Evolutionary conservation across 257 asterid species (phyloP).

Genomic region (Solanum neorickii): DNA sequence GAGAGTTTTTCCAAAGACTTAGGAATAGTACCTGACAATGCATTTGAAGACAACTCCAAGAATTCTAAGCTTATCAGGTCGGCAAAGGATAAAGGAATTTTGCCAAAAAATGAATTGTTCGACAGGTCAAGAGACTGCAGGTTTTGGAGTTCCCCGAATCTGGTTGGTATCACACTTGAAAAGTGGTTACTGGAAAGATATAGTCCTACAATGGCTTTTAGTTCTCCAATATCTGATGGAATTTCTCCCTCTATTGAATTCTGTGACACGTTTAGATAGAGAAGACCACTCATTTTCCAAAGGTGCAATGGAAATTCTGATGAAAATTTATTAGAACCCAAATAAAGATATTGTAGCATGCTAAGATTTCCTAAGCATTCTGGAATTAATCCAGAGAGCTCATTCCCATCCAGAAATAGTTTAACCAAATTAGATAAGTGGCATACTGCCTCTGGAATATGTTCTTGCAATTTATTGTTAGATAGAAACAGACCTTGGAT

Average conservation of each 20-base stretch:
- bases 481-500: accelerated
- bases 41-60: neutral
- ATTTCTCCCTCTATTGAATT: neutral
- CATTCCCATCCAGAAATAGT: accelerated
- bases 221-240: neutral
- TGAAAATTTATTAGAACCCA: neutral
- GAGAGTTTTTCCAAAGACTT: neutral
- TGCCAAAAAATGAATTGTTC: neutral
- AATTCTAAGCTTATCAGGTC: neutral
- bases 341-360: neutral
- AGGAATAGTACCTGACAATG: neutral
- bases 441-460: neutral
- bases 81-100: neutral
- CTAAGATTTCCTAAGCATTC: neutral
- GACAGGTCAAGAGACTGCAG: neutral
- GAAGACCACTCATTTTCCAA: neutral
- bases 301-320: neutral
- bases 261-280: neutral
- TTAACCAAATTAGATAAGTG: neutral
- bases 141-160: neutral
- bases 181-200: neutral
- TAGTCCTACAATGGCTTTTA: neutral
- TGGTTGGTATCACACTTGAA: neutral
- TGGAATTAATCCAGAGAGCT: neutral
- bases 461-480: neutral